These are phyloP conservation scores for Thermothelomyces thermophilus DNA, from an alignment of 2,329 filamentous ascomycete genomes.

Conservation along the genomic window DNA sequence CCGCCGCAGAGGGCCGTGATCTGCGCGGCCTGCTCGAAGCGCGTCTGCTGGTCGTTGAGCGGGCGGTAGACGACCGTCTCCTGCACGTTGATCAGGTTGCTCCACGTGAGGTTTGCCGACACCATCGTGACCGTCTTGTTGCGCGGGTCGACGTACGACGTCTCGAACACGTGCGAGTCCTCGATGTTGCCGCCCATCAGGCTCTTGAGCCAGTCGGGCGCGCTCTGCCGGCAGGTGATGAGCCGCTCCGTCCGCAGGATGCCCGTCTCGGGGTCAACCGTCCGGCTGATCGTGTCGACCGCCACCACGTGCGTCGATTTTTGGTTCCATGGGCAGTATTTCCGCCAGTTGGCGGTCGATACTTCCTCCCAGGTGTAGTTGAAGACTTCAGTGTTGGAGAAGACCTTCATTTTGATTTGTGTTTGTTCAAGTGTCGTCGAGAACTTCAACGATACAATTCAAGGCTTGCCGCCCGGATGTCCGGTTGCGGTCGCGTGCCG, in stretches of 20 bases:
- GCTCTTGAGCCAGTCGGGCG: conserved; percentile 72
- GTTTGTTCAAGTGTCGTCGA: neutral
- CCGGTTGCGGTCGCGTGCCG: conserved; percentile 15
- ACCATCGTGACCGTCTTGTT: conserved; percentile 92
- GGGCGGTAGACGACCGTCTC: conserved; percentile 88
- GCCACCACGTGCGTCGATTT: conserved; percentile 95
- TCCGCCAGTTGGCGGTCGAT: conserved; percentile 94
- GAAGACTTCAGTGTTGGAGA: conserved; percentile 82
- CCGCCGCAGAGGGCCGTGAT: conserved; percentile 93
- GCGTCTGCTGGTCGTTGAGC: conserved; percentile 52
- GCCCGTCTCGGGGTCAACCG: conserved; percentile 49
- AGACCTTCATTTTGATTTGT: conserved; percentile 73
- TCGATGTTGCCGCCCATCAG: conserved; percentile 69
- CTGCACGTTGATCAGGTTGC: conserved; percentile 82
- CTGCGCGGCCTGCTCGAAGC: conserved; percentile 82
- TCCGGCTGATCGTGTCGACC: conserved; percentile 82
- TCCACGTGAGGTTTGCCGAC: conserved; percentile 89
- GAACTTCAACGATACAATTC: neutral
- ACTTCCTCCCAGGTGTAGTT: conserved; percentile 99
- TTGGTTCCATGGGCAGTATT: conserved; percentile 98
- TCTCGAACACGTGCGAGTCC: conserved; percentile 86
- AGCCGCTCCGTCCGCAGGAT: conserved; percentile 57
- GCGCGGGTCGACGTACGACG: conserved; percentile 83
- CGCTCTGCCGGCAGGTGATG: conserved; percentile 55
- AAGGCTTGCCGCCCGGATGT: conserved; percentile 9